A percentile compares a stretch with the other conserved stretches of the same genome.
Conservation (phyloP, 495 filamentous ascomycete species). For the Penicillium salamii region DNA sequence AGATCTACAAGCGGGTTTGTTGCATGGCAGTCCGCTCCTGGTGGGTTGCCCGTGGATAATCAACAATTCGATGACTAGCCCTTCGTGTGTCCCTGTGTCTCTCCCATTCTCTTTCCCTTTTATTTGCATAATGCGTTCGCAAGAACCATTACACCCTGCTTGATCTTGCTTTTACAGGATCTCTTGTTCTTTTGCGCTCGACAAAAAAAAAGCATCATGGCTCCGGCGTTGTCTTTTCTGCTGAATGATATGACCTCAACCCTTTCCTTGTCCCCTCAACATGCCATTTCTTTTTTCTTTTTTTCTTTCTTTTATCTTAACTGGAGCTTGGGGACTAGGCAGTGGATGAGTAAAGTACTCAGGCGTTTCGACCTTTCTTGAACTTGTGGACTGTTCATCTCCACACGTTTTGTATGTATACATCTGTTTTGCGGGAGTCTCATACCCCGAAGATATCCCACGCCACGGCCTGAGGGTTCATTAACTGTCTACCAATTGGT, state of each 20-base stretch:
- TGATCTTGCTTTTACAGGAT: constrained; percentile 6
- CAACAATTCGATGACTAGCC: background rate
- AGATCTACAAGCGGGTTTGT: constrained; percentile 75
- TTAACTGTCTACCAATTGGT: background rate
- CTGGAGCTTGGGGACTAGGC: constrained; percentile 18
- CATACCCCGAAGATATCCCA: constrained; percentile 19
- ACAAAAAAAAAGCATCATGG: constrained; percentile 31
- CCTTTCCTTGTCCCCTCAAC: constrained; percentile 4
- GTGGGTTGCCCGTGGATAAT: constrained; percentile 44
- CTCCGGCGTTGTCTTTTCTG: constrained; percentile 19
- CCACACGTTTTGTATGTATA: constrained; percentile 18
- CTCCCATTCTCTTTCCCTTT: constrained; percentile 9
- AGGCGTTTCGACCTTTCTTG: constrained; percentile 26
- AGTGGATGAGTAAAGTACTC: constrained; percentile 21
- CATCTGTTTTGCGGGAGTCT: constrained; percentile 10
- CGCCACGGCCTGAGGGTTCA: constrained; percentile 4
- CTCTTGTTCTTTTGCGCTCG: constrained; percentile 9
- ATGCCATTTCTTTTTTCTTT: background rate
- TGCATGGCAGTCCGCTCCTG: constrained; percentile 65
- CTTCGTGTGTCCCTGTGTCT: background rate
- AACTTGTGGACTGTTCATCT: constrained; percentile 6
- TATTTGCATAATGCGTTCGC: constrained; percentile 8
- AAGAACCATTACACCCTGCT: constrained; percentile 1
- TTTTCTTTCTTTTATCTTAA: too few species aligned
- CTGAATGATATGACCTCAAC: constrained; percentile 5